Evolutionary conservation across 2,329 filamentous ascomycete genomes (phyloP), one percentile per base, ranked within the genome.

Genomic region (Fusarium mundagurra): DNA sequence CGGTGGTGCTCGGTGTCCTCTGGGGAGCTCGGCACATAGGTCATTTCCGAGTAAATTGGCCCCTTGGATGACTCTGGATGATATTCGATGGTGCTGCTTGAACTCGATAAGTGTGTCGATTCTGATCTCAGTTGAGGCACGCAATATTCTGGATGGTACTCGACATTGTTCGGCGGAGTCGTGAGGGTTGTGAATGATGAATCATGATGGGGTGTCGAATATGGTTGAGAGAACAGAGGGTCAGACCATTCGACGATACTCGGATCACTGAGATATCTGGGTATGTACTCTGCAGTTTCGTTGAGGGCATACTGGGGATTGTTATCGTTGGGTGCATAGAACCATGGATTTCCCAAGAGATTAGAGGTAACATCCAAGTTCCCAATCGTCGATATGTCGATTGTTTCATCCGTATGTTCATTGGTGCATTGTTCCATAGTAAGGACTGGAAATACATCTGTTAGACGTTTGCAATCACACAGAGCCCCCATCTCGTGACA

Each of bases 91-190:
- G 41, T 43, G 14, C 4, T 43, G 8, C 14, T 16, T 24, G 41
- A 6, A 16, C 41, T 7, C 14, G 41, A 24, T 43, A 43, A 0
- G n/a, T 17, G 17, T 7, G n/a, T 2, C 0, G 41, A 17, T 3
- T 43, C 41, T 7, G 41, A 17, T 24, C 14, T n/a, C 17, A 43
- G 41, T 24, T 43, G 41, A 17, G 41, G n/a, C 9, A 43, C n/a
- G n/a, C 3, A 43, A 11, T 8, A 7, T 10, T 43, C 41, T 9
- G 41, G n/a, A 43, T 16, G 3, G 5, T 3, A 43, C 41, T 43
- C 41, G 41, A 11, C 9, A 4, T 24, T 16, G 5, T 6, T 24
- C 6, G n/a, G 14, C 16, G 41, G n/a, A 24, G 41, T 43, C 9
- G 41, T 43, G n/a, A 43, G 14, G n/a, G 1, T 24, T 43, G 41